Evolutionary conservation across 176 grass and related monocot genomes (phyloP), one percentile per base, ranked within the genome.

Genomic region (Carex scoparia): DNA sequence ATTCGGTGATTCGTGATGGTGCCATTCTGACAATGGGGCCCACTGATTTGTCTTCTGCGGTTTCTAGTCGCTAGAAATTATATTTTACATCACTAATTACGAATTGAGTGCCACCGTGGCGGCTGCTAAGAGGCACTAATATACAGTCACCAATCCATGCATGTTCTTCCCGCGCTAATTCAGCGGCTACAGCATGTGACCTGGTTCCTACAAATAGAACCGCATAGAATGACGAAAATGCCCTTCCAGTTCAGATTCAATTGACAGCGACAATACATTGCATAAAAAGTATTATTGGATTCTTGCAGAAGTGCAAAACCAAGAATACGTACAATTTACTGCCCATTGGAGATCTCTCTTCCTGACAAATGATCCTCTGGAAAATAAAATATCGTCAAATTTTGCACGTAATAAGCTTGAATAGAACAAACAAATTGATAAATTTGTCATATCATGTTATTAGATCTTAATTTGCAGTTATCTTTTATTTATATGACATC

Each of bases 91-190:
- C 6, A 19, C 13, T 16, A 60, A 60, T 7, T 60, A 60, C 13
- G 1, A 60, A 60, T n/a, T 60, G 18, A 18, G 16, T 18, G 16
- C 48, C 48, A 2, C 48, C 44, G 44, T 48, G 44, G 48, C 48
- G 10, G 46, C 46, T 9, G 0, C n/a, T n/a, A n/a, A n/a, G n/a
- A n/a, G n/a, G n/a, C n/a, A n/a, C 57, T 60, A 60, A 60, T 18
- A 46, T 46, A 46, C 7, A 46, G 61, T 63, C 61, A 49, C 28
- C 63, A 13, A 30, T 30, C 3, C 2, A 65, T 27, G 31, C 30
- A 71, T 38, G 69, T 72, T 72, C 69, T 72, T 72, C 69, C 37
- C 69, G 69, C 69, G 69, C 38, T 72, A 42, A 72, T 72, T 72
- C 69, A 72, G 69, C 69, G 69, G 69, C 38, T 42, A 10, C 23